Conservation (phyloP, 805 yeast genomes). For the Zygosaccharomyces siamensis region DNA sequence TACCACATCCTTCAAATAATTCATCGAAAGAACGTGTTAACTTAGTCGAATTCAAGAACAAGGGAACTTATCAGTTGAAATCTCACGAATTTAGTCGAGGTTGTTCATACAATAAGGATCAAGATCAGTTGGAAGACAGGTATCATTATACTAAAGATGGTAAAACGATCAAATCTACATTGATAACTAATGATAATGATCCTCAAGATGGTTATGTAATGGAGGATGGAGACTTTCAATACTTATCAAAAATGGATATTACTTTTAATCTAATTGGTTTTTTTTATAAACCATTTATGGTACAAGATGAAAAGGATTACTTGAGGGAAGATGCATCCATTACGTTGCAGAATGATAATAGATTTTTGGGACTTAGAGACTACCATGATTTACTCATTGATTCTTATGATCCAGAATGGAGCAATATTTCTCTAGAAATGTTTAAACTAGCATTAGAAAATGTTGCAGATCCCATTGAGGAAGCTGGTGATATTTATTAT, state of each 20-base stretch:
- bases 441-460: constrained; percentile 27
- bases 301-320: constrained; percentile 24
- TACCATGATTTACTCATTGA: constrained; percentile 33
- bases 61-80: constrained; percentile 18
- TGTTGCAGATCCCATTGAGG: constrained; percentile 41
- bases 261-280: constrained; percentile 28
- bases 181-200: constrained; percentile 20
- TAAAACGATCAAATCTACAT: constrained; percentile 25
- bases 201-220: constrained; percentile 24
- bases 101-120: constrained; percentile 15
- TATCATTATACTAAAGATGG: constrained; percentile 26
- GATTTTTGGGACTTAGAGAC: constrained; percentile 31
- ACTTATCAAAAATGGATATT: constrained; percentile 22
- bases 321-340: not conserved
- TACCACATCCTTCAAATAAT: constrained; percentile 32
- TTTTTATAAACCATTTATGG: constrained; percentile 13
- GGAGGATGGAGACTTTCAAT: constrained; percentile 18
- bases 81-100: constrained; percentile 27
- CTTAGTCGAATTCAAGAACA: constrained; percentile 13
- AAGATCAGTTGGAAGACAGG: constrained; percentile 23
- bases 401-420: constrained; percentile 28
- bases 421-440: constrained; percentile 13
- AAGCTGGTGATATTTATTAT: constrained; percentile 43
- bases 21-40: constrained; percentile 16
- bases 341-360: constrained; percentile 6